phyloP scores from a whole-genome alignment of 257 asterid species.

The Nicotiana tabacum region DNA sequence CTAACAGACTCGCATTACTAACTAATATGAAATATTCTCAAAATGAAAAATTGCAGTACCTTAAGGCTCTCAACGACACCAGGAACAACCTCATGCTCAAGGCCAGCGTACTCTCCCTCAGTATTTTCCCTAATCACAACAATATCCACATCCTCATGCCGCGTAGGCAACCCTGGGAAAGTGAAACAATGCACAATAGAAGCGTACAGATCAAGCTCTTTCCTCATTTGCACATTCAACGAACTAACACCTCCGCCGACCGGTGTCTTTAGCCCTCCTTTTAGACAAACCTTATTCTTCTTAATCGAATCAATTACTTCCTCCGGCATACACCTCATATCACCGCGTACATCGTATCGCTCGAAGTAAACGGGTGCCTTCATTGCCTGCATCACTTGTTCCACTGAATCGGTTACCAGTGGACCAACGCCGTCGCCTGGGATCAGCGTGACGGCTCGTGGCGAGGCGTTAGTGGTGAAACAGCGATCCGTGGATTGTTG shows the following conservation, averaged over 20 bases:
- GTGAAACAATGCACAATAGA: slow-evolving; percentile 46
- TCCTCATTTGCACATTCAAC: slow-evolving; percentile 25
- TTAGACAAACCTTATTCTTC: slow-evolving; percentile 64
- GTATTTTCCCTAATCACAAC: slow-evolving; percentile 98
- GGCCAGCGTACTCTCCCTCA: slow-evolving; percentile 96
- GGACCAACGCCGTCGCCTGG: slow-evolving; percentile 86
- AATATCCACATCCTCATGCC: slow-evolving; percentile 79
- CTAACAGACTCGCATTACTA: not conserved
- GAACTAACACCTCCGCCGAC: slow-evolving; percentile 35
- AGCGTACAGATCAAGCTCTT: slow-evolving; percentile 33
- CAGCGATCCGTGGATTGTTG: slow-evolving; percentile 11
- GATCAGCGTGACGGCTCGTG: slow-evolving; percentile 62
- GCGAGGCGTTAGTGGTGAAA: slow-evolving; percentile 39
- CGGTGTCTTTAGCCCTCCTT: slow-evolving; percentile 30
- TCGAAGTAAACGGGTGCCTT: slow-evolving; percentile 83
- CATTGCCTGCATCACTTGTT: slow-evolving; percentile 75
- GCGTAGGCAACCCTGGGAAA: slow-evolving; percentile 71
- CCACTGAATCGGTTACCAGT: slow-evolving; percentile 76
- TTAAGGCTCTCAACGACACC: slow-evolving; percentile 98
- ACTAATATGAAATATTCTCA: not conserved
- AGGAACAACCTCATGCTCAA: slow-evolving; percentile 99
- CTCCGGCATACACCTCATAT: slow-evolving; percentile 60
- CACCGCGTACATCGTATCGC: slow-evolving; percentile 64
- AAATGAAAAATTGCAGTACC: slow-evolving; percentile 28
- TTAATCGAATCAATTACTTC: slow-evolving; percentile 62